Conservation (phyloP, 441 rosid genomes). For the Populus hybrid region DNA sequence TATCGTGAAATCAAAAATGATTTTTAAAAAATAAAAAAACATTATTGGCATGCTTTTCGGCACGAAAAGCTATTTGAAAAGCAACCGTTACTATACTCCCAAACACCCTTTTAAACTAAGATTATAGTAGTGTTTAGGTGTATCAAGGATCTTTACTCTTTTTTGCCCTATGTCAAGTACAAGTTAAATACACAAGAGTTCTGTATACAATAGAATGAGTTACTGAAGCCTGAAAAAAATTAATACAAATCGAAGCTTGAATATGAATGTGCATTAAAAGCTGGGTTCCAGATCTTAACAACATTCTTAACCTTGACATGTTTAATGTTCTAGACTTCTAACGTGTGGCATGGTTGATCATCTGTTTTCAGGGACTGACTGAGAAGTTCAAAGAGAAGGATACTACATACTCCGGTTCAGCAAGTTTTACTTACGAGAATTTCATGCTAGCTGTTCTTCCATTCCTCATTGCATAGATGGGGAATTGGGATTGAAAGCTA, state of each 20-base stretch:
- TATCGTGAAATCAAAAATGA: too few species aligned
- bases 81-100: too few species aligned
- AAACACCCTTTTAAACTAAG: neutral
- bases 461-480: slow-evolving; percentile 59
- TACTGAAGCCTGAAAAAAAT: too few species aligned
- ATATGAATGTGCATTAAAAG: too few species aligned
- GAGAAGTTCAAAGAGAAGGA: slow-evolving; percentile 40
- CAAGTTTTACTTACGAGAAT: slow-evolving; percentile 68
- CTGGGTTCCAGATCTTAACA: neutral
- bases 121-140: neutral
- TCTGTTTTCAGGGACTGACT: slow-evolving; percentile 60
- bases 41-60: too few species aligned
- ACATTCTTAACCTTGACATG: neutral
- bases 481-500: neutral
- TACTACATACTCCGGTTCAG: slow-evolving; percentile 57
- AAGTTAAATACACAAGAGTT: too few species aligned
- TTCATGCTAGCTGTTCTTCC: slow-evolving; percentile 87
- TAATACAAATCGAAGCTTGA: too few species aligned
- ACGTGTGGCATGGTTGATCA: neutral
- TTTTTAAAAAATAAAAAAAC: too few species aligned
- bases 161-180: too few species aligned
- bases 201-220: too few species aligned
- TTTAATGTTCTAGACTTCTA: too few species aligned
- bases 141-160: neutral
- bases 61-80: too few species aligned